Percentiles rank a stretch among this genome's conserved stretches.
These are phyloP conservation scores for Brassica nigra DNA, from an alignment of 345 rosid species.

Conservation along the genomic window DNA sequence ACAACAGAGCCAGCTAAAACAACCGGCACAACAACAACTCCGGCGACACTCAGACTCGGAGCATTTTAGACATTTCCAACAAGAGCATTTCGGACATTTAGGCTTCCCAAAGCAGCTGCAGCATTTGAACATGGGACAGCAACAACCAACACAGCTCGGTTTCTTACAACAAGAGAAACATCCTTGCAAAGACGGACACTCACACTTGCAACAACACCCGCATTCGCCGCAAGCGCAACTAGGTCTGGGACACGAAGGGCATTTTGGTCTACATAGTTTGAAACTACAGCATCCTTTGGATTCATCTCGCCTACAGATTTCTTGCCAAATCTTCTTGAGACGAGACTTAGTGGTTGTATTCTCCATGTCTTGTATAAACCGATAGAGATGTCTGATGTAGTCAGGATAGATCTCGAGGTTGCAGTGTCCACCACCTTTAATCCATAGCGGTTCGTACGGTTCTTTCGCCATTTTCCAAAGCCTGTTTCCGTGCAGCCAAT, in stretches of 20 bases:
- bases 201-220: slow-evolving; percentile 35
- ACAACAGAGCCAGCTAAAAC: slow-evolving; percentile 52
- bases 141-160: slow-evolving; percentile 42
- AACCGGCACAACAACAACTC: slow-evolving; percentile 35
- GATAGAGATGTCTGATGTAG: slow-evolving; percentile 80
- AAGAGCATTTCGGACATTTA: slow-evolving; percentile 47
- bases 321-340: slow-evolving; percentile 74
- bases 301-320: slow-evolving; percentile 46
- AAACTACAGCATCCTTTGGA: slow-evolving; percentile 57
- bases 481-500: slow-evolving; percentile 92
- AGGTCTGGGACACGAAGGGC: slow-evolving; percentile 52
- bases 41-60: slow-evolving; percentile 3
- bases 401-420: slow-evolving; percentile 96
- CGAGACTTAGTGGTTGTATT: slow-evolving; percentile 63
- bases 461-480: slow-evolving; percentile 91
- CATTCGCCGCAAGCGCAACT: slow-evolving; percentile 34
- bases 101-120: slow-evolving; percentile 51
- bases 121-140: slow-evolving; percentile 32
- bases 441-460: slow-evolving; percentile 95
- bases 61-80: slow-evolving; percentile 36
- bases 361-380: slow-evolving; percentile 90
- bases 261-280: slow-evolving; percentile 47
- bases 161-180: slow-evolving; percentile 47
- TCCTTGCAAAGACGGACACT: slow-evolving; percentile 41
- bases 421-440: slow-evolving; percentile 98